Evolutionary conservation across 257 asterid genomes (phyloP), one percentile per base, ranked within the genome.

Genomic region (Anisodus tanguticus): DNA sequence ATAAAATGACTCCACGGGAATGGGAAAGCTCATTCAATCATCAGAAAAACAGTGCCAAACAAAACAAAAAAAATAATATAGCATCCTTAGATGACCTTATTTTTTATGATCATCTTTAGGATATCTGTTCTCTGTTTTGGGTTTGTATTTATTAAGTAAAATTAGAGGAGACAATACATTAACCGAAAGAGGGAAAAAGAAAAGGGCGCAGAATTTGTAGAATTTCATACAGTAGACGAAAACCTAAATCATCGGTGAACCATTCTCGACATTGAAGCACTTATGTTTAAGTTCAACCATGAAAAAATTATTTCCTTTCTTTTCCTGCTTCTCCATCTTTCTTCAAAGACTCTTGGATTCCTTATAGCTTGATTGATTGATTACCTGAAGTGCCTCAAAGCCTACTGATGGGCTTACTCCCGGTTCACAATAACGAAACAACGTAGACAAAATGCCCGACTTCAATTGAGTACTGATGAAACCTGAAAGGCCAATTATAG

Each of bases 341-440:
- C 64, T 68, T 37, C 22, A 68, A 68, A 37, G 26, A 37, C 22
- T 37, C 8, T 37, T 37, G 51, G 22, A 15, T 68, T 68, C 76
- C 22, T 37, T 68, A 68, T 76, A 13, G 49, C 6, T 76, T 76
- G 49, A 76, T 47, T 26, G 45, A 53, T 76, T 13, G 3, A 51
- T 76, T 89, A 95, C 99, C 99, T 95, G 98, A 85, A 92, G 92
- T 78, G 98, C 95, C 88, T 95, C 99, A 87, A 93, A 86, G 91
- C 94, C 87, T 84, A 89, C 86, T 54, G 92, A 86, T 31, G 94
- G 92, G 86, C 87, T 90, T 79, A 93, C 88, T 80, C 82, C 86
- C 81, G 93, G 95, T 78, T 92, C 91, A 43, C 94, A 87, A 90
- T 88, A 89, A 79, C 85, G 89, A 88, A 91, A 89, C 85, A 95